These are phyloP conservation scores for Penicillium manginii DNA, from an alignment of 495 filamentous ascomycete genomes.

Conservation along the genomic window DNA sequence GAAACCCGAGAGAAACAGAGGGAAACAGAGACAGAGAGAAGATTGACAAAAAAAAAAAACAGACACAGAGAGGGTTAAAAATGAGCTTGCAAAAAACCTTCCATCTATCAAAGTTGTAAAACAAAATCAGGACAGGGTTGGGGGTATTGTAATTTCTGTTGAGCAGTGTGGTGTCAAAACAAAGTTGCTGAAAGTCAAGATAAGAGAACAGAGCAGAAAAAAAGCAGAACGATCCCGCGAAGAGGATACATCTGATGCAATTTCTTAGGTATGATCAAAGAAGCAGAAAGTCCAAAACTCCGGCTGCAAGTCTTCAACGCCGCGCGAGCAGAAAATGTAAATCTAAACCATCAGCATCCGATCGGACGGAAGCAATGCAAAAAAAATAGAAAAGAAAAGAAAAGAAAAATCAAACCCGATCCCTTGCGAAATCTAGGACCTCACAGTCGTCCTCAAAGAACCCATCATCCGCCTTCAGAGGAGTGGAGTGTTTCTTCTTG, in stretches of 20 bases:
- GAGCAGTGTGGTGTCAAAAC: constrained; percentile 16
- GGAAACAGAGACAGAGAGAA: background rate
- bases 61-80: background rate
- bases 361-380: constrained; percentile 11
- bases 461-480: constrained; percentile 67
- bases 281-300: constrained; percentile 16
- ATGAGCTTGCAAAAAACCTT: constrained; percentile 10
- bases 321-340: constrained; percentile 24
- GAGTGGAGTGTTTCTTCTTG: constrained; percentile 54
- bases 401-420: constrained; percentile 64
- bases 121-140: constrained; percentile 18
- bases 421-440: constrained; percentile 87
- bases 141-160: constrained; percentile 32
- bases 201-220: constrained; percentile 12
- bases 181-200: constrained; percentile 9
- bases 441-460: constrained; percentile 96
- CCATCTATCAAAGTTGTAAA: constrained; percentile 24
- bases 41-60: constrained; percentile 3
- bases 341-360: constrained; percentile 27
- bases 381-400: constrained; percentile 6
- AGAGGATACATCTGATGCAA: constrained; percentile 26
- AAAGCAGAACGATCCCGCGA: constrained; percentile 8
- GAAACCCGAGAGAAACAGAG: background rate
- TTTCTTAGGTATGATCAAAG: constrained; percentile 20
- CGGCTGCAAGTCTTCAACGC: constrained; percentile 24